Conservation (phyloP, 73 alveolate genomes). For the Stentor coeruleus region DNA sequence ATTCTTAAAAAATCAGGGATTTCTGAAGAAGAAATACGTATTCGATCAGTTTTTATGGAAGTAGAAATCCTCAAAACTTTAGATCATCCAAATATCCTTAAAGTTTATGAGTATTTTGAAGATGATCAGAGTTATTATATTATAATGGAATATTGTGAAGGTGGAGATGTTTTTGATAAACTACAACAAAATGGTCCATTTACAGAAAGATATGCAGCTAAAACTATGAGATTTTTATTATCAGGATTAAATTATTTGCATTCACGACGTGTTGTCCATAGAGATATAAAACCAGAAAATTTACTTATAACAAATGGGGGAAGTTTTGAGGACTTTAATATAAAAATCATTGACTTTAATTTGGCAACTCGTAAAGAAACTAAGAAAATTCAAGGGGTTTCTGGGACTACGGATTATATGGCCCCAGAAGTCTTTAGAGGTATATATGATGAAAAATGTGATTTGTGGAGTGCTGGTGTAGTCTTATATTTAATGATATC, state of each 20-base stretch:
- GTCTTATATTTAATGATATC: neutral
- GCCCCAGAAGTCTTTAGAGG: constrained; percentile 27
- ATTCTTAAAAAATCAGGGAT: neutral
- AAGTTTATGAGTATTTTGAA: constrained; percentile 66
- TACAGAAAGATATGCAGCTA: constrained; percentile 63
- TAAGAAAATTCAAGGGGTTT: neutral
- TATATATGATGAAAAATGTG: constrained; percentile 13
- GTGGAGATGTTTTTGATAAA: constrained; percentile 69
- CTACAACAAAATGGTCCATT: constrained; percentile 41
- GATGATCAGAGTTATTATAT: constrained; percentile 61
- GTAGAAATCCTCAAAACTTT: constrained; percentile 60
- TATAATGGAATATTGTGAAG: constrained; percentile 55
- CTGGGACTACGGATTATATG: constrained; percentile 26
- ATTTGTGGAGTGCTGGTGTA: constrained; percentile 23
- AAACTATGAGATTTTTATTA: constrained; percentile 56
- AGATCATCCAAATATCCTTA: constrained; percentile 78
- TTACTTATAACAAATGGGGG: constrained; percentile 54
- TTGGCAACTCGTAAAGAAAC: constrained; percentile 25
- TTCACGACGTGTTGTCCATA: constrained; percentile 59
- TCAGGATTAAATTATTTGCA: constrained; percentile 68
- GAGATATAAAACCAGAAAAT: constrained; percentile 83
- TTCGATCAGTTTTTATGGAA: constrained; percentile 31
- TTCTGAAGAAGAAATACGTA: neutral
- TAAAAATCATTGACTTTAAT: constrained; percentile 80
- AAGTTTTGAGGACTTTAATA: constrained; percentile 27